Percentiles rank a stretch among this genome's conserved stretches.
phyloP scores from a whole-genome alignment of 2,329 filamentous ascomycete species.

The Zymoseptoria ardabiliae region DNA sequence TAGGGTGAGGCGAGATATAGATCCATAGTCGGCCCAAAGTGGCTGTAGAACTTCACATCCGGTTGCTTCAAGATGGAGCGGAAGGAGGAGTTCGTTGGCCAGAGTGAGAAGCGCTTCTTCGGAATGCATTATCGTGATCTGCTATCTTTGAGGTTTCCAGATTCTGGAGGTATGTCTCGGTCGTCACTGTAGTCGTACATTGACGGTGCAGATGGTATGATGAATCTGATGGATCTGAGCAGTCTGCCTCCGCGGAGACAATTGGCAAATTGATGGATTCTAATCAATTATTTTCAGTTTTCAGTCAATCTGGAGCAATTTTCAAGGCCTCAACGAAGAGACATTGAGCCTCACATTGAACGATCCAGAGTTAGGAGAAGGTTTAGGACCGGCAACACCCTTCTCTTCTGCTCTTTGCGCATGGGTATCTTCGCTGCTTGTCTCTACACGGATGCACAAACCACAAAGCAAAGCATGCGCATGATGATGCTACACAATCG shows the following conservation, averaged over 20 bases:
- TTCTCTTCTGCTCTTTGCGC: no score
- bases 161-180: no score
- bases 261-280: background rate
- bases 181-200: no score
- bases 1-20: constrained; percentile 29
- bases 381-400: no score
- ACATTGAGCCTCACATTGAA: background rate
- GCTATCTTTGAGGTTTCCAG: no score
- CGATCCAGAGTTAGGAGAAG: background rate
- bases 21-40: constrained; percentile 43
- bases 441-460: background rate
- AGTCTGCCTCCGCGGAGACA: background rate
- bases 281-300: background rate
- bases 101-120: background rate
- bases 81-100: background rate
- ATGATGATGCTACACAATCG: no score
- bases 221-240: background rate
- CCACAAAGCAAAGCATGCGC: no score
- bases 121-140: no score
- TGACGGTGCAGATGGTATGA: background rate
- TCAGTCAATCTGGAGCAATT: background rate
- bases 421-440: background rate
- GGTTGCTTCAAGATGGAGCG: background rate
- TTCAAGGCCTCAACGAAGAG: background rate
- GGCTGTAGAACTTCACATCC: constrained; percentile 29